Evolutionary conservation across 768 basidiomycete species (phyloP).

Genomic region (Lyophyllum semitale): DNA sequence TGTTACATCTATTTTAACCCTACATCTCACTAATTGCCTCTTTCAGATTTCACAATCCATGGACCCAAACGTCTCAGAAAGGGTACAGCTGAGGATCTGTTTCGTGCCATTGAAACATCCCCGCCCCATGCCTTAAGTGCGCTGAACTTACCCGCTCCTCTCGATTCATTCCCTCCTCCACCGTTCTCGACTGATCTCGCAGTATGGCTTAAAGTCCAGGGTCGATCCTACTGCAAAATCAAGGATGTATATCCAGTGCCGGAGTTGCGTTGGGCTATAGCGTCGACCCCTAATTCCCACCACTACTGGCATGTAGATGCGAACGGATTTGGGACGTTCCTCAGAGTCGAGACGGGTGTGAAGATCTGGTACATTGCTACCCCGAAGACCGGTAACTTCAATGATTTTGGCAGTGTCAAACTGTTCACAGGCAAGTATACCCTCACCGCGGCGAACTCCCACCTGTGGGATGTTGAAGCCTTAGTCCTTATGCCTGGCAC

Average conservation of each 20-base stretch:
- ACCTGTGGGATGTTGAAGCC: neutral
- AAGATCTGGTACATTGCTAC: neutral
- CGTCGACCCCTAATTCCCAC: neutral
- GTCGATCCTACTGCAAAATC: neutral
- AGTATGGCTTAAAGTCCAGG: neutral
- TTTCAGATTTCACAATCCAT: neutral
- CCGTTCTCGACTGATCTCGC: neutral
- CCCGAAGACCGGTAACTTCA: neutral
- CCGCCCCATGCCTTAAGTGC: neutral
- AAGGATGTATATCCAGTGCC: neutral
- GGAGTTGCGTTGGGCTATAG: neutral
- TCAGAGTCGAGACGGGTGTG: neutral
- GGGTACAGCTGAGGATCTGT: neutral
- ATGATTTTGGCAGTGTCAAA: neutral
- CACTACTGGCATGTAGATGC: conserved; percentile 6
- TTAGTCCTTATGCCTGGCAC: neutral
- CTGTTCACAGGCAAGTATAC: neutral
- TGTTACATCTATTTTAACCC: neutral
- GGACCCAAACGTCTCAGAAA: neutral
- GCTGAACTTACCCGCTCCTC: neutral
- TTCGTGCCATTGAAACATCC: neutral
- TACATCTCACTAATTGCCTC: neutral
- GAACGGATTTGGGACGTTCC: neutral
- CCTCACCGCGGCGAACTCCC: neutral
- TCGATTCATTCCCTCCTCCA: neutral